phyloP scores from a whole-genome alignment of 2,329 filamentous ascomycete genomes.

The Talaromyces sp. region DNA sequence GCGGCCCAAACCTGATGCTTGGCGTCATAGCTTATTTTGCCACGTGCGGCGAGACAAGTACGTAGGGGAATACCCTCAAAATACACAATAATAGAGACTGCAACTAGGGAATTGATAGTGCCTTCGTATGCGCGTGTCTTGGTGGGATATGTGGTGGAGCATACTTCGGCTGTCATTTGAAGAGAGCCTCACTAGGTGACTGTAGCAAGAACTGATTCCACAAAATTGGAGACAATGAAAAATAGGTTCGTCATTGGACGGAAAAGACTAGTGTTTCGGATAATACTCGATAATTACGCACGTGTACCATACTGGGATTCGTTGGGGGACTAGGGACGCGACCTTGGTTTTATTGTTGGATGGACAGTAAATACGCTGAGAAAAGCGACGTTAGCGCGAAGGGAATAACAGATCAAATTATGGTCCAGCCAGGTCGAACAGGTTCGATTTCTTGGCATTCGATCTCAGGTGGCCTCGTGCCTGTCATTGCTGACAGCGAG shows the following conservation, averaged over 20 bases:
- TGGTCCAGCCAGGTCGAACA: neutral
- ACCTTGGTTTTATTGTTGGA: neutral
- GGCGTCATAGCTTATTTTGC: neutral
- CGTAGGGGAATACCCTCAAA: neutral
- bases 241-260: neutral
- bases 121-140: neutral
- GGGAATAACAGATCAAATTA: no score
- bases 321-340: neutral
- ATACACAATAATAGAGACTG: neutral
- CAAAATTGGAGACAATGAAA: neutral
- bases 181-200: no score
- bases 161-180: neutral
- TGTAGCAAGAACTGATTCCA: neutral
- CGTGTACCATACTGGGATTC: neutral
- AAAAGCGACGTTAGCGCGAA: neutral
- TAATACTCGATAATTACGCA: neutral
- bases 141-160: neutral
- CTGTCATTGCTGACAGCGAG: neutral
- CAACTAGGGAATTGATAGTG: neutral
- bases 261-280: neutral
- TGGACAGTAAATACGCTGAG: neutral
- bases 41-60: neutral
- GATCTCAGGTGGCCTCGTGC: neutral
- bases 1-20: neutral
- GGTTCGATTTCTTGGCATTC: neutral